phyloP scores from a whole-genome alignment of 1,284 basidiomycete genomes.

The Fomitopsis pinicola region DNA sequence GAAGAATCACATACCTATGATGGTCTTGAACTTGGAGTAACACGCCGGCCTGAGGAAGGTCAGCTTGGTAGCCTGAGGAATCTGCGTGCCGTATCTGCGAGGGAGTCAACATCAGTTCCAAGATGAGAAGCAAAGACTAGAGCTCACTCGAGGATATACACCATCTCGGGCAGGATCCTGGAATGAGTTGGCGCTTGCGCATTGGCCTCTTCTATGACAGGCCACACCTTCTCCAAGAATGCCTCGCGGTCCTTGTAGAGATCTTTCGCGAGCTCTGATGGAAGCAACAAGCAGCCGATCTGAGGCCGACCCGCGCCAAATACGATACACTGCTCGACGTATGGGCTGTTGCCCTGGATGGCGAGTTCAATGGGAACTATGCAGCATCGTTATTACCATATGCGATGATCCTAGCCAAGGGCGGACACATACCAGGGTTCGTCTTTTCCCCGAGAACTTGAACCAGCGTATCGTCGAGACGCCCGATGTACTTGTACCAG shows the following conservation, averaged over 20 bases:
- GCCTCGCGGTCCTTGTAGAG: slow-evolving; percentile 29
- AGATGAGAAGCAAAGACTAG: slow-evolving; percentile 7
- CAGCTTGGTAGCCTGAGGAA: slow-evolving; percentile 45
- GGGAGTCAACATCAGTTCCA: background rate
- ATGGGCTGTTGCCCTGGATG: slow-evolving; percentile 39
- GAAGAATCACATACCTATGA: slow-evolving; percentile 31
- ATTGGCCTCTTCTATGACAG: slow-evolving; percentile 48
- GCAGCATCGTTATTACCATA: background rate
- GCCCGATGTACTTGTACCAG: slow-evolving; percentile 51
- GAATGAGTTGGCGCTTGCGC: slow-evolving; percentile 48
- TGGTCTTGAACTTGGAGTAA: slow-evolving; percentile 45
- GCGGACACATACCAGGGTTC: slow-evolving; percentile 34
- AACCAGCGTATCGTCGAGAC: slow-evolving; percentile 57
- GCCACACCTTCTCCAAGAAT: slow-evolving; percentile 39
- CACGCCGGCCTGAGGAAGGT: slow-evolving; percentile 38
- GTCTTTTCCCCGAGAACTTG: slow-evolving; percentile 53
- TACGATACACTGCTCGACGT: slow-evolving; percentile 46
- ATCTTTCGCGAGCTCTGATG: slow-evolving; percentile 40
- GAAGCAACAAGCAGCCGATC: slow-evolving; percentile 53
- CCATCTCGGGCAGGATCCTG: slow-evolving; percentile 45
- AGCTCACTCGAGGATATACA: slow-evolving; percentile 41
- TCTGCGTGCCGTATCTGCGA: slow-evolving; percentile 24
- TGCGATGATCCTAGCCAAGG: background rate
- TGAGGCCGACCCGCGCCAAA: slow-evolving; percentile 54
- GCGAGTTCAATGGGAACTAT: slow-evolving; percentile 38